These are phyloP conservation scores for Coemansia sp. DNA, from an alignment of 192 early-diverging fungal species.

Conservation along the genomic window DNA sequence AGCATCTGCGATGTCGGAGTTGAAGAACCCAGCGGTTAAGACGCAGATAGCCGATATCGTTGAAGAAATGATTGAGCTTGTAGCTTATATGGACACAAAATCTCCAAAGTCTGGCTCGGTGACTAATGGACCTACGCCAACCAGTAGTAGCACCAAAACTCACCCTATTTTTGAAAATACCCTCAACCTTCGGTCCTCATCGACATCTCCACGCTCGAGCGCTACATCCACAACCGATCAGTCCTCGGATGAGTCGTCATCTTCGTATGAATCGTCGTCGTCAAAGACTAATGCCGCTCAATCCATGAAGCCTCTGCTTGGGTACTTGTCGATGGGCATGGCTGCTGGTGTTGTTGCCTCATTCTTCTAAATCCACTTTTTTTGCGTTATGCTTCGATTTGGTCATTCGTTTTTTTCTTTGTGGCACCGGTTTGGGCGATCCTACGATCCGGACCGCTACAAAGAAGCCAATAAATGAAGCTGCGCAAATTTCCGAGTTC, in stretches of 20 bases:
- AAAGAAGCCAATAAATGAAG: not conserved
- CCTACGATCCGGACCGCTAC: too few species aligned
- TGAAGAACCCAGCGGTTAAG: not conserved
- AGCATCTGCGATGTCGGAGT: not conserved
- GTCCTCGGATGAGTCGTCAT: not conserved
- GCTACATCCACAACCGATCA: not conserved
- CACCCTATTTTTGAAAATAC: not conserved
- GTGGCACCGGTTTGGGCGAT: too few species aligned
- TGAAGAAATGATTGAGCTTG: not conserved
- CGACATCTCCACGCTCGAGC: not conserved
- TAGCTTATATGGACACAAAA: not conserved
- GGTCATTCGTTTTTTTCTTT: not conserved
- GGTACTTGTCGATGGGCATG: not conserved
- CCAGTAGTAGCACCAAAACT: not conserved
- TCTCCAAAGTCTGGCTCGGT: not conserved
- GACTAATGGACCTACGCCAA: not conserved
- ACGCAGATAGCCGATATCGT: not conserved
- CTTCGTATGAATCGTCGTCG: not conserved
- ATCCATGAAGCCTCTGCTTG: not conserved
- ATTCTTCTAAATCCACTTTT: not conserved
- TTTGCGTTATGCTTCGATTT: not conserved
- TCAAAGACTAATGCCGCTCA: not conserved
- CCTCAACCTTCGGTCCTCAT: not conserved
- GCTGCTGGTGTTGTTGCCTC: not conserved
- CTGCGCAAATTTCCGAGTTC: not conserved